Conservation (phyloP, 2,329 filamentous ascomycete species). For the Didymella arachidicola region DNA sequence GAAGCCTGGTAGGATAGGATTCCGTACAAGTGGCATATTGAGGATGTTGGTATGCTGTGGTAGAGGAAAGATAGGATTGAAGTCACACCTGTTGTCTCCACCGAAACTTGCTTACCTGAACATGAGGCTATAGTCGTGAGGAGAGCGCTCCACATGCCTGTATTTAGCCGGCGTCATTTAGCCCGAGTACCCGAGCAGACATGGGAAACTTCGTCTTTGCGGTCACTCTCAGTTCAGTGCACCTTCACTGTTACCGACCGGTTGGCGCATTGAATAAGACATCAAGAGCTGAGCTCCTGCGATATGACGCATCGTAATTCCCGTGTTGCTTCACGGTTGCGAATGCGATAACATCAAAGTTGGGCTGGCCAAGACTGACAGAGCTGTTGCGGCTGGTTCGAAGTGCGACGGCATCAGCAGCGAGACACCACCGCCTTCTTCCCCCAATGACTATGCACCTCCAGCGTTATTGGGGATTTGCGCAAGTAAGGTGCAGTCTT, state of each 20-base stretch:
- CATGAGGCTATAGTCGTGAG: conserved; percentile 22
- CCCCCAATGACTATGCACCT: neutral
- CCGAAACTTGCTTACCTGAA: conserved; percentile 9
- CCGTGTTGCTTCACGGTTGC: too few relatives aligned
- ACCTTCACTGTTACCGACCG: neutral
- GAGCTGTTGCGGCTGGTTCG: neutral
- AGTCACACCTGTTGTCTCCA: conserved; percentile 6
- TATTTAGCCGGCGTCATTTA: conserved; percentile 19
- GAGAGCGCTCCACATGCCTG: conserved; percentile 11
- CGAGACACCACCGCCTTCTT: neutral
- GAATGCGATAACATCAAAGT: neutral
- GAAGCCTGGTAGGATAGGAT: conserved; percentile 67
- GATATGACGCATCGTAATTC: too few relatives aligned
- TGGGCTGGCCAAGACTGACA: conserved; percentile 2
- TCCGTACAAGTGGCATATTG: conserved; percentile 46
- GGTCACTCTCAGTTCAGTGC: neutral
- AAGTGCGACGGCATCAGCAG: neutral
- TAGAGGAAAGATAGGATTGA: neutral
- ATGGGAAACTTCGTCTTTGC: neutral
- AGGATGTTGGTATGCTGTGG: neutral
- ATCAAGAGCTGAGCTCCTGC: neutral
- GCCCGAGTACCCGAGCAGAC: conserved; percentile 12
- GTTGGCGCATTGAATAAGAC: too few relatives aligned
- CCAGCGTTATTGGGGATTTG: neutral
- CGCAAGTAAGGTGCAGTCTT: neutral